Evolutionary conservation across 805 yeast genomes (phyloP), one percentile per base, ranked within the genome.

Genomic region (Candida tibetensis): DNA sequence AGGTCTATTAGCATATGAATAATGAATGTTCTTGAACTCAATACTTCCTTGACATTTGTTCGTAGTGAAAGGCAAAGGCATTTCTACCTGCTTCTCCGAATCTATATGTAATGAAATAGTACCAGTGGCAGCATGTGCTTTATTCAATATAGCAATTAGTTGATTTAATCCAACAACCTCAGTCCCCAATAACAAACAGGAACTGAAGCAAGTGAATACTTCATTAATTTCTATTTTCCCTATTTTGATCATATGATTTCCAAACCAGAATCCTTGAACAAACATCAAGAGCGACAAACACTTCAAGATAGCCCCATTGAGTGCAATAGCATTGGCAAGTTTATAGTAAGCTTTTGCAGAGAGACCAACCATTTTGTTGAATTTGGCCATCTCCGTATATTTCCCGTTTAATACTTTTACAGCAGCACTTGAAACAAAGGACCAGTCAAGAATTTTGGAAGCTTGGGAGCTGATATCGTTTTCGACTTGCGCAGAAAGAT

Each of bases 221-320:
- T 79, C 72, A 9, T 85, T 82, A 2, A 87, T 64, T 1, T 65
- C 49, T 10, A 81, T 54, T 6, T 72, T 67, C 0, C 78, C 77
- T 4, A 61, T 58, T 25, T 62, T 58, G 3, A 88, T 81, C 67
- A 85, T 72, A 31, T 69, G 70, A 19, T 82, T 75, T 1, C 98
- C 99, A 62, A 83, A 91, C 87, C 95, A 89, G 51, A 93, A 85
- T 0, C 91, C 95, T 59, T 87, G 96, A 2, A 90, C 85, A 66
- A 91, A 89, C 80, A 89, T 81, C 53, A 80, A 55, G 27, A 87
- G 64, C 0, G 82, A 72, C 3, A 90, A 47, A 17, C 75, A 61
- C 48, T 82, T 75, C 35, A 82, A 58, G 0, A 75, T 30, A 0
- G 85, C 82, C 16, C 74, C 57, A 52, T 87, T 89, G 0, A 74